Evolutionary conservation across 352 stramenopile genomes (phyloP), one percentile per base, ranked within the genome.

Genomic region (Phytophthora pinifolia): DNA sequence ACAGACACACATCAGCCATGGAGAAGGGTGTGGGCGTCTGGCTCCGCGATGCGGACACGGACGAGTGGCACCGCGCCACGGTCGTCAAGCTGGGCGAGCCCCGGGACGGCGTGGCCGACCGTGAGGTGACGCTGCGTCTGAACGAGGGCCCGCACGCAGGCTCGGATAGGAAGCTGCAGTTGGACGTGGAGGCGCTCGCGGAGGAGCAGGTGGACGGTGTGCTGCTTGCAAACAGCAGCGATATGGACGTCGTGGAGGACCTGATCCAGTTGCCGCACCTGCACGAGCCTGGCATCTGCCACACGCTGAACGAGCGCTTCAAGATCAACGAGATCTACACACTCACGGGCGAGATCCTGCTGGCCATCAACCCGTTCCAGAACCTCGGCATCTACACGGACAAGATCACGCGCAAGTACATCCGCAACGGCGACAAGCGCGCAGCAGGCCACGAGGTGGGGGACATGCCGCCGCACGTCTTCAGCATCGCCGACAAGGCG

Each of bases 301-400:
- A 98, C 73, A 96, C 83, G 36, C 62, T 98, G 14, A 89, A 91
- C 39, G 81, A 96, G 58, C 83, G 94, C 42, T 98, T 98, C 65
- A 85, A 88, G 59, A 79, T 91, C 48, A 94, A 96, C 62, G 76
- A 97, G 60, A 97, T 98, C 55, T 98, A 98, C 74, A 98, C 94
- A 22, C 72, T 92, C 29, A 94, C 82, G 49, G 74, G 76, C 42
- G 82, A 93, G 51, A 92, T 94, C 46, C 60, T 93, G 62, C 52
- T 94, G 46, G 82, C 85, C n/a, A 90, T 93, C 54, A 94, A 94
- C 52, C 84, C 84, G n/a, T 93, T 94, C 65, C 82, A 93, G 72
- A 87, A 81, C 67, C 72, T 93, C 32, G 80, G 85, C 41, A 91
- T 92, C 32, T 94, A 92, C 64, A 83, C 82, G 33, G 82, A 90